phyloP scores from a whole-genome alignment of 495 filamentous ascomycete species.

The Melanomma pulvis-pyrius region DNA sequence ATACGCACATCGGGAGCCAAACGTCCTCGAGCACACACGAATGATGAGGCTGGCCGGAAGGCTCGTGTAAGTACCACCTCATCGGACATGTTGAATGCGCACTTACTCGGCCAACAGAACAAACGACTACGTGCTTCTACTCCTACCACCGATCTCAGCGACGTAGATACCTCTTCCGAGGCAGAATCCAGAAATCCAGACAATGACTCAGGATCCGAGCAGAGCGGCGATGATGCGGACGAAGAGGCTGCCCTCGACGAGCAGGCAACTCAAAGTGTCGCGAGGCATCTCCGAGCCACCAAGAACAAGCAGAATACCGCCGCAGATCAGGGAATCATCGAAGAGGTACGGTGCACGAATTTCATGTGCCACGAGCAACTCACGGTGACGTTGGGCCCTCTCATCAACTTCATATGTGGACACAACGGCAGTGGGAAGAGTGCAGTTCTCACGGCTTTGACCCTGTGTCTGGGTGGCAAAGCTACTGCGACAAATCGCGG shows the following conservation, averaged over 20 bases:
- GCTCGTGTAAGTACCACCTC: background rate
- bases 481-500: conserved; percentile 94
- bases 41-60: background rate
- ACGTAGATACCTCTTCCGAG: background rate
- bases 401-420: conserved; percentile 97
- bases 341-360: conserved; percentile 81
- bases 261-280: conserved; percentile 16
- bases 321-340: conserved; percentile 81
- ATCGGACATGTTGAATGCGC: background rate
- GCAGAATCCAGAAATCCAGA: background rate
- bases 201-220: background rate
- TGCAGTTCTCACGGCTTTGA: conserved; percentile 92
- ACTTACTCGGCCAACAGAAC: background rate
- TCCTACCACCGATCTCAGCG: background rate
- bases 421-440: conserved; percentile 99
- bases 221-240: background rate
- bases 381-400: conserved; percentile 77
- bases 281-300: background rate
- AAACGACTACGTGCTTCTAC: background rate
- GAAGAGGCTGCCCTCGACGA: background rate
- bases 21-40: background rate
- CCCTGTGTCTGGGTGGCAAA: conserved; percentile 90
- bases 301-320: conserved; percentile 57
- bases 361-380: conserved; percentile 93
- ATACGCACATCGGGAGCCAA: background rate